Base-by-base conservation (phyloP, 805 yeast species). In the Yamadazyma kitorensis region DNA sequence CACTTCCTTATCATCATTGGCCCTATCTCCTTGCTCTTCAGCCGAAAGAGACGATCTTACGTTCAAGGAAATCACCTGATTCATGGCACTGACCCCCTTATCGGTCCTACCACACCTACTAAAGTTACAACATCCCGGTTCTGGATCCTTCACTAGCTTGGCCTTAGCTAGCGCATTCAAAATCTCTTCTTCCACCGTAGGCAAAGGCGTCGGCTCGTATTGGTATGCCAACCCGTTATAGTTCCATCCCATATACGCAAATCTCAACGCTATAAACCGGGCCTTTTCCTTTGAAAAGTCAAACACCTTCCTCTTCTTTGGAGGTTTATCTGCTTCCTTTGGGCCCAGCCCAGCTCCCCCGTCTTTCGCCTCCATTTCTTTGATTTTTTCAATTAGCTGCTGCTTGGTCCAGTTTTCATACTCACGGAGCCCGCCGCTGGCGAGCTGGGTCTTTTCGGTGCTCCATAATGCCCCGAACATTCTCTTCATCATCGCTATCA, bases 21-120 rank as follows among this genome's bases (percentile, higher is more conserved):
- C 57, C 0, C 77, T 68, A 37, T 76, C 70, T 8, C 29, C 13
- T 42, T 87, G 88, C 32, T 86, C 85, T 28, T 82, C 89, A 1
- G 49, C 47, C 0, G 76, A 52, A 25, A 93, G 59, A 15, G 68
- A 65, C 0, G 96, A 86, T 45, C 98, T 70, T 17, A 91, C 80
- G 11, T 68, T 60, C 24, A 93, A 61, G 1, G 96, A 81, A 4
- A 93, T 82, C 2, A 93, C 98, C 58, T 93, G 98, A 44, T 86
- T 85, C 82, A 93, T 76, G 0, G 98, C 98, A 63, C 96, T 86
- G 10, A 91, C 98, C n/a, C 97, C 98, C 45, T 77, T 78, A 51
- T 91, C 98, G 0, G 98, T 91, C 50, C 98, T 70, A 0, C 98
- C 98, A 61, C 98, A 93, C 43, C 97, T 67, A 45, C 94, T 83